phyloP scores from a whole-genome alignment of 192 early-diverging fungal species.

The Allomyces macrogynus region DNA sequence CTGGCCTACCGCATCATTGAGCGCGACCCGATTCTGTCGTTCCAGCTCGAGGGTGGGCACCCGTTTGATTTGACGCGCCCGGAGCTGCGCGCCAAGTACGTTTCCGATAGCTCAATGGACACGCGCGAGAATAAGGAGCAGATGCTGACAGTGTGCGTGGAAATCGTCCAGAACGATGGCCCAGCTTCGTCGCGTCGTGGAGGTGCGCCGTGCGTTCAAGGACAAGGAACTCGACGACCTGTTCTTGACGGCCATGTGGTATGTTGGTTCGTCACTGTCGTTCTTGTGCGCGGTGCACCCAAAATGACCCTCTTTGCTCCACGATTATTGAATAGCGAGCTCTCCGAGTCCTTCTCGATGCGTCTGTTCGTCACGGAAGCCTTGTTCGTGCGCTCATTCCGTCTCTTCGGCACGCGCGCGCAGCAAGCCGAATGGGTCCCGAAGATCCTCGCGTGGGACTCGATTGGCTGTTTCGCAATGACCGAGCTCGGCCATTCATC shows the following conservation, averaged over 20 bases:
- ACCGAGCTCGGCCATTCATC: slow-evolving; percentile 43
- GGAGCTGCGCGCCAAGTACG: not conserved
- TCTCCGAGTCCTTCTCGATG: slow-evolving; percentile 37
- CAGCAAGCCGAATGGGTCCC: slow-evolving; percentile 30
- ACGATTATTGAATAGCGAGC: slow-evolving; percentile 10
- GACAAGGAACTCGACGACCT: slow-evolving; percentile 16
- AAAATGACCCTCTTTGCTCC: not conserved
- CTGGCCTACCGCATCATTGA: slow-evolving; percentile 3
- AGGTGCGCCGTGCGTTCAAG: slow-evolving; percentile 15
- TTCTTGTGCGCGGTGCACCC: too few relatives aligned
- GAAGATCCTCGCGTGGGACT: slow-evolving; percentile 26
- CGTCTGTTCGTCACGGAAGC: slow-evolving; percentile 37
- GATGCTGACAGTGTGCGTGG: too few relatives aligned
- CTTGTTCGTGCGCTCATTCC: slow-evolving; percentile 30
- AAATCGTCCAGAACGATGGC: slow-evolving; percentile 18
- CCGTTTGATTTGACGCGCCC: slow-evolving; percentile 2
- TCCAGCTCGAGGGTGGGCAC: not conserved
- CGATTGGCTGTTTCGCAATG: slow-evolving; percentile 42
- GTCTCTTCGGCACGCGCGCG: slow-evolving; percentile 32
- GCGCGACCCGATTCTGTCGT: slow-evolving; percentile 9
- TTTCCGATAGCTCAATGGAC: too few relatives aligned
- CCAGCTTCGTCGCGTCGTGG: slow-evolving; percentile 21
- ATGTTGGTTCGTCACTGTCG: too few relatives aligned
- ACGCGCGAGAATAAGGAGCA: not conserved
- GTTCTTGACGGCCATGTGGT: slow-evolving; percentile 17